A percentile compares a stretch with the other conserved stretches of the same genome.
Evolutionary conservation across 768 basidiomycete species (phyloP).

Genomic region (Chalciporus sphaerocephalus): DNA sequence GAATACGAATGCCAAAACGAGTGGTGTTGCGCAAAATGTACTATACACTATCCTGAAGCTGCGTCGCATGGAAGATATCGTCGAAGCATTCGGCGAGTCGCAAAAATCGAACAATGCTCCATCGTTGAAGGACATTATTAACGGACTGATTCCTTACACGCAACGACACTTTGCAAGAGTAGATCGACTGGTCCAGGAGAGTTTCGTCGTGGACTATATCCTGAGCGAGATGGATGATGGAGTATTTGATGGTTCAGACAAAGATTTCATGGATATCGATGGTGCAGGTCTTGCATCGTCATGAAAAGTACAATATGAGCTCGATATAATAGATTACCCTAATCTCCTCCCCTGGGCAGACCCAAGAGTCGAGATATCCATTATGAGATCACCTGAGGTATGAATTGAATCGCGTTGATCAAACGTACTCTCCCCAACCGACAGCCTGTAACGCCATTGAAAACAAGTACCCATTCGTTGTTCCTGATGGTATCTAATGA

Average conservation of each 20-base stretch:
- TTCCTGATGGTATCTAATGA: slow-evolving; percentile 39
- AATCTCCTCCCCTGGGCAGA: too few species aligned
- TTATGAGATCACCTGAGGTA: too few species aligned
- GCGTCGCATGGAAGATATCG: slow-evolving; percentile 68
- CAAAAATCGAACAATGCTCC: slow-evolving; percentile 16
- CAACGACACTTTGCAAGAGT: slow-evolving; percentile 85
- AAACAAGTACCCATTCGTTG: slow-evolving; percentile 65
- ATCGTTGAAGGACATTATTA: slow-evolving; percentile 68
- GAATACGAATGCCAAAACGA: slow-evolving; percentile 93
- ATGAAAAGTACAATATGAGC: slow-evolving; percentile 17
- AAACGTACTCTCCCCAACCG: slow-evolving; percentile 41
- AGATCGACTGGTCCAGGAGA: slow-evolving; percentile 88
- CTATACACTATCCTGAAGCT: slow-evolving; percentile 79
- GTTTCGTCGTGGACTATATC: slow-evolving; percentile 90
- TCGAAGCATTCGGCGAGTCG: slow-evolving; percentile 56
- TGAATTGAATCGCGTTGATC: not conserved
- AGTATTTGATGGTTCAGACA: slow-evolving; percentile 52
- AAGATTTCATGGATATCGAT: slow-evolving; percentile 40
- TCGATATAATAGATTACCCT: slow-evolving; percentile 1
- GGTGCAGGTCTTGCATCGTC: slow-evolving; percentile 1
- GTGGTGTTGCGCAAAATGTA: slow-evolving; percentile 77
- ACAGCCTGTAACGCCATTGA: slow-evolving; percentile 72
- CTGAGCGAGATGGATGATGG: slow-evolving; percentile 85
- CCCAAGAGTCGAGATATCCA: too few species aligned
- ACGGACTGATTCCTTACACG: slow-evolving; percentile 88